Conservation (phyloP, 1,284 basidiomycete species). For the Papiliotrema flavescens region DNA sequence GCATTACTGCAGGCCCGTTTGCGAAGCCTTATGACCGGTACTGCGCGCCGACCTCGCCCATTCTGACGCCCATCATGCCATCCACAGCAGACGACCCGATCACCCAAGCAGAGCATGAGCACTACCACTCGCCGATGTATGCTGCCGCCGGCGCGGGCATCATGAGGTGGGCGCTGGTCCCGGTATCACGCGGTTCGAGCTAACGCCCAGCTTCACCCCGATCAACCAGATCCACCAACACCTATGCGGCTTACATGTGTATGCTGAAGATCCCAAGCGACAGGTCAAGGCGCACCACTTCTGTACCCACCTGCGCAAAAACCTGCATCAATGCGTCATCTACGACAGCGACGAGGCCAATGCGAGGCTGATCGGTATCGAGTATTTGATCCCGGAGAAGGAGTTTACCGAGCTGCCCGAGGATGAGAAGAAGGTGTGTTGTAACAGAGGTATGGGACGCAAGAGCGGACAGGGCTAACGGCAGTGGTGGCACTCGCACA, state of each 20-base stretch:
- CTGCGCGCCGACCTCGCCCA: too few species aligned
- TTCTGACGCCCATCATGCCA: neutral
- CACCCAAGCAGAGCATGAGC: constrained; percentile 19
- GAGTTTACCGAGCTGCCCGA: constrained; percentile 37
- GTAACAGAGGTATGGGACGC: too few species aligned
- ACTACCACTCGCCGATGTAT: constrained; percentile 35
- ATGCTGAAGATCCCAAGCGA: constrained; percentile 48
- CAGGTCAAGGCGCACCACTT: constrained; percentile 52
- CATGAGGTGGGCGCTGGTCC: constrained; percentile 38
- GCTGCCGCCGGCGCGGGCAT: constrained; percentile 47
- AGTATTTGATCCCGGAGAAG: constrained; percentile 48
- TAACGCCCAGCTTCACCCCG: constrained; percentile 48
- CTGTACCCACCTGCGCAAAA: constrained; percentile 47
- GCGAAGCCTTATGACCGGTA: too few species aligned
- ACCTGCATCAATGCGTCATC: constrained; percentile 46
- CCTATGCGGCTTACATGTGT: constrained; percentile 52
- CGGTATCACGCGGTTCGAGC: neutral
- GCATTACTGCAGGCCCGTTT: too few species aligned
- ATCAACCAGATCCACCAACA: constrained; percentile 55
- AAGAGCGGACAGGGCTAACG: neutral
- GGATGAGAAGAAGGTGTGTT: constrained; percentile 40
- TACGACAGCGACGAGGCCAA: constrained; percentile 45
- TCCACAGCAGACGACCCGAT: constrained; percentile 5
- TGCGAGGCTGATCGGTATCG: constrained; percentile 46
- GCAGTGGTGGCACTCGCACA: constrained; percentile 45